These are phyloP conservation scores for Herpotrichia juniperi DNA, from an alignment of 2,329 filamentous ascomycete species.

Conservation along the genomic window DNA sequence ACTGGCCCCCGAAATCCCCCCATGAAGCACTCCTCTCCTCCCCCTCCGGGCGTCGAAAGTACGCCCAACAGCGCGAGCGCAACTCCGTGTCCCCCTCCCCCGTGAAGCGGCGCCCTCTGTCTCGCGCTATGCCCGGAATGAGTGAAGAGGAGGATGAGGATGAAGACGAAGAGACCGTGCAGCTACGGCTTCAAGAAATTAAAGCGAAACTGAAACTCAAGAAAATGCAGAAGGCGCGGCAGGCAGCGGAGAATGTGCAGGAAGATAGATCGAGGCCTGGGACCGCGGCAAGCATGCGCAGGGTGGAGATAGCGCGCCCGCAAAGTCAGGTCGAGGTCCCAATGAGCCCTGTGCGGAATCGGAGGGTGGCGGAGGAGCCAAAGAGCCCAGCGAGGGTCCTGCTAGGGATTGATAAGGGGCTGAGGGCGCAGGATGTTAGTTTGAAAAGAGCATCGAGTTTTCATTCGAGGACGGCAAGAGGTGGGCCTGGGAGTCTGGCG, in stretches of 20 bases:
- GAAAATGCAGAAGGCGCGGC: slow-evolving; percentile 70
- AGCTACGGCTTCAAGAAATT: slow-evolving; percentile 86
- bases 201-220: slow-evolving; percentile 88
- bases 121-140: slow-evolving; percentile 15
- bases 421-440: slow-evolving; percentile 81
- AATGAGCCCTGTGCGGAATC: slow-evolving; percentile 67
- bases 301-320: slow-evolving; percentile 29
- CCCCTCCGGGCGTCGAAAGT: slow-evolving; percentile 78
- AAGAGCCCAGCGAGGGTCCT: slow-evolving; percentile 80
- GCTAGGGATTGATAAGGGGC: slow-evolving; percentile 87
- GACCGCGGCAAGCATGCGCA: slow-evolving; percentile 28
- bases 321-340: slow-evolving; percentile 70
- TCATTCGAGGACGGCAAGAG: slow-evolving; percentile 16
- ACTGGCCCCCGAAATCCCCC: slow-evolving; percentile 68
- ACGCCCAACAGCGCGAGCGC: slow-evolving; percentile 68
- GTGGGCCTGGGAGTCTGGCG: slow-evolving; percentile 15
- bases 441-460: slow-evolving; percentile 70
- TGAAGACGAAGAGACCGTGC: slow-evolving; percentile 83
- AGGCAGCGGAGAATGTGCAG: slow-evolving; percentile 34
- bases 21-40: slow-evolving; percentile 69
- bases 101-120: slow-evolving; percentile 49
- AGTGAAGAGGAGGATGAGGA: slow-evolving; percentile 70
- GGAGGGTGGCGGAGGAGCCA: slow-evolving; percentile 58
- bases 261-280: slow-evolving; percentile 35
- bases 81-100: slow-evolving; percentile 65